Percentiles rank a stretch among this genome's conserved stretches.
Evolutionary conservation across 2,329 filamentous ascomycete species (phyloP).

Genomic region (Alternaria conjuncta): DNA sequence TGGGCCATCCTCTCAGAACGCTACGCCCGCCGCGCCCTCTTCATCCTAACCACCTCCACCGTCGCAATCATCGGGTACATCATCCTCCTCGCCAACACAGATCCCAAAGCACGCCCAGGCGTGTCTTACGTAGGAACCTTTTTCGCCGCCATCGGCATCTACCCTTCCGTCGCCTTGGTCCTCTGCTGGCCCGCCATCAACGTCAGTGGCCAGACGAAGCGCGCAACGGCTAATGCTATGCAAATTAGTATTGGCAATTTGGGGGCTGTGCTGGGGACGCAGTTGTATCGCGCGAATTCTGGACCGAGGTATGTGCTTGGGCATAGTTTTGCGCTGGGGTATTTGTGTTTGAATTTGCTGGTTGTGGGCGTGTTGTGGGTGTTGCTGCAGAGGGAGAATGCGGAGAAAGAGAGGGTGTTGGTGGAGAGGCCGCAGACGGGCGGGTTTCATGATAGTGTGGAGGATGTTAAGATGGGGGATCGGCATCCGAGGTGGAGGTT

Average conservation of each 20-base stretch:
- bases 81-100: constrained; percentile 44
- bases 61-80: constrained; percentile 49
- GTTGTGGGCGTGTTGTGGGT: constrained; percentile 41
- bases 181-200: constrained; percentile 62
- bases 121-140: constrained; percentile 48
- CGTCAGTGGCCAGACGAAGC: constrained; percentile 60
- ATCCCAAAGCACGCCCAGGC: constrained; percentile 41
- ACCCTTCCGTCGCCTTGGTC: constrained; percentile 48
- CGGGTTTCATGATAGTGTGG: constrained; percentile 39
- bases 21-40: constrained; percentile 39
- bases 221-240: constrained; percentile 57
- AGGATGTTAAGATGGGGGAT: constrained; percentile 42
- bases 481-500: constrained; percentile 47
- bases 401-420: constrained; percentile 33
- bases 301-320: constrained; percentile 46
- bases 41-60: constrained; percentile 43
- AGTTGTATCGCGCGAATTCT: constrained; percentile 45
- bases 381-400: constrained; percentile 42
- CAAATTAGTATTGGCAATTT: constrained; percentile 60
- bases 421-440: constrained; percentile 32
- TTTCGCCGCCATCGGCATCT: constrained; percentile 49
- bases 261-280: constrained; percentile 49
- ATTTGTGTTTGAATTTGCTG: constrained; percentile 40
- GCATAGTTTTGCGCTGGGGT: constrained; percentile 45
- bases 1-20: constrained; percentile 45